These are phyloP conservation scores for Syzygium malaccense DNA, from an alignment of 441 rosid species.

Conservation along the genomic window DNA sequence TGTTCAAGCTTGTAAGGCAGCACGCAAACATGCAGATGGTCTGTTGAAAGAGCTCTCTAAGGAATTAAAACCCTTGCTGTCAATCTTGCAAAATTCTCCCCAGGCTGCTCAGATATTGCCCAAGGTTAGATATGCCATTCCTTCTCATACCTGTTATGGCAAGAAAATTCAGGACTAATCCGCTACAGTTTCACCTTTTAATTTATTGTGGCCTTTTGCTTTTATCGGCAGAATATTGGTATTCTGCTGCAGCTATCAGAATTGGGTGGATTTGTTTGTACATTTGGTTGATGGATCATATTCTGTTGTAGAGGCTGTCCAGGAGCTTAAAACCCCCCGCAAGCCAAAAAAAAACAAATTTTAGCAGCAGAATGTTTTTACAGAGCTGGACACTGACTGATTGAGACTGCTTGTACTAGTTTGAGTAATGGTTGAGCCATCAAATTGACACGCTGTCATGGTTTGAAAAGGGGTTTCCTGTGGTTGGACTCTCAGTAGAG, in stretches of 20 bases:
- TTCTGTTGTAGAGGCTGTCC: not conserved
- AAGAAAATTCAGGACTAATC: not conserved
- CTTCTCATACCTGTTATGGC: not conserved
- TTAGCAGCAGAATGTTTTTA: not conserved
- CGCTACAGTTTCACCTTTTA: not conserved
- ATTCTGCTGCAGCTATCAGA: not conserved
- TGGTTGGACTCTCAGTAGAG: not conserved
- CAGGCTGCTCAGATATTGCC: constrained; percentile 63
- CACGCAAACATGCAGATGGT: constrained; percentile 77
- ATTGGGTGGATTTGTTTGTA: not conserved
- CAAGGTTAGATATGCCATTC: constrained; percentile 39
- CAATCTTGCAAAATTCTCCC: constrained; percentile 66
- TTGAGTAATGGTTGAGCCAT: not conserved
- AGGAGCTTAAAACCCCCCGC: not conserved
- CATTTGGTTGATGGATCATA: not conserved
- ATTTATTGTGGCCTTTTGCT: not conserved
- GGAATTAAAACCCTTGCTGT: constrained; percentile 54
- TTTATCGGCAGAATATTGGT: not conserved
- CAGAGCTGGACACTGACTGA: not conserved
- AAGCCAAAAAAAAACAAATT: not conserved
- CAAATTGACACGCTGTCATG: not conserved
- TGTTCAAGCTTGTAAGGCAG: constrained; percentile 82
- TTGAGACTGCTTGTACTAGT: not conserved
- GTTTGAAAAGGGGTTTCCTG: not conserved
- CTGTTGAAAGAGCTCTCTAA: constrained; percentile 69